These are phyloP conservation scores for Pichia sp. DNA, from an alignment of 1,139 yeast species.

Conservation along the genomic window DNA sequence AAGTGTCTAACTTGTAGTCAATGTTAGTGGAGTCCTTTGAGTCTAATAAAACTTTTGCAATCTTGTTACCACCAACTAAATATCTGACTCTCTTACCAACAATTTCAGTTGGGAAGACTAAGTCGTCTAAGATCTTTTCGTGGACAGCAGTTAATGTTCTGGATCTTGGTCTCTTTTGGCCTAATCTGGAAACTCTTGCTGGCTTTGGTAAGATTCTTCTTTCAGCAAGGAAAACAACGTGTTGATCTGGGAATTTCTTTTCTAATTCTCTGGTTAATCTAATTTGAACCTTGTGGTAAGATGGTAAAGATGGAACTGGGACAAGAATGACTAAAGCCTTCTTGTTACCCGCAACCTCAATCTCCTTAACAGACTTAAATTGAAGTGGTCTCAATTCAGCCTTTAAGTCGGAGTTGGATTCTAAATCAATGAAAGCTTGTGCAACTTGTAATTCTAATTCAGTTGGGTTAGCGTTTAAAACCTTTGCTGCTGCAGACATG, in stretches of 20 bases:
- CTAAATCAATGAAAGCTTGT: slow-evolving; percentile 97
- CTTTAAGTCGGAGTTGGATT: slow-evolving; percentile 92
- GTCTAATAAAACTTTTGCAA: slow-evolving; percentile 96
- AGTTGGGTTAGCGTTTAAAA: slow-evolving; percentile 85
- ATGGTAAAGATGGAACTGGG: slow-evolving; percentile 89
- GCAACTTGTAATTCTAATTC: slow-evolving; percentile 99
- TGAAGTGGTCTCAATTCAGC: slow-evolving; percentile 98
- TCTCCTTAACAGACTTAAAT: slow-evolving; percentile 97
- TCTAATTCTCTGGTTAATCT: slow-evolving; percentile 99
- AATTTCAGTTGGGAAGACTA: slow-evolving; percentile 99
- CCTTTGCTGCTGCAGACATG: slow-evolving; percentile 96
- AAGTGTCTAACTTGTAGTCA: slow-evolving; percentile 98
- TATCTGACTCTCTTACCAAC: slow-evolving; percentile 99
- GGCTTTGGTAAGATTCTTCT: slow-evolving; percentile 99
- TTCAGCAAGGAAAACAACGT: slow-evolving; percentile 98
- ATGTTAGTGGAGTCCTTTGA: slow-evolving; percentile 96
- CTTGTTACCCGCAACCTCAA: slow-evolving; percentile 98
- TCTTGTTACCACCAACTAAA: slow-evolving; percentile 98
- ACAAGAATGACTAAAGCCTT: slow-evolving; percentile 97
- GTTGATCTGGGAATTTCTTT: slow-evolving; percentile 99
- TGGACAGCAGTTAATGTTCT: slow-evolving; percentile 99
- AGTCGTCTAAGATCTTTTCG: slow-evolving; percentile 97
- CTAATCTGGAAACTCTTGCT: slow-evolving; percentile 82
- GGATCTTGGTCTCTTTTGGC: slow-evolving; percentile 99
- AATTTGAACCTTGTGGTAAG: slow-evolving; percentile 96